Conservation (phyloP, 1,284 basidiomycete genomes). For the Mycena sp. region DNA sequence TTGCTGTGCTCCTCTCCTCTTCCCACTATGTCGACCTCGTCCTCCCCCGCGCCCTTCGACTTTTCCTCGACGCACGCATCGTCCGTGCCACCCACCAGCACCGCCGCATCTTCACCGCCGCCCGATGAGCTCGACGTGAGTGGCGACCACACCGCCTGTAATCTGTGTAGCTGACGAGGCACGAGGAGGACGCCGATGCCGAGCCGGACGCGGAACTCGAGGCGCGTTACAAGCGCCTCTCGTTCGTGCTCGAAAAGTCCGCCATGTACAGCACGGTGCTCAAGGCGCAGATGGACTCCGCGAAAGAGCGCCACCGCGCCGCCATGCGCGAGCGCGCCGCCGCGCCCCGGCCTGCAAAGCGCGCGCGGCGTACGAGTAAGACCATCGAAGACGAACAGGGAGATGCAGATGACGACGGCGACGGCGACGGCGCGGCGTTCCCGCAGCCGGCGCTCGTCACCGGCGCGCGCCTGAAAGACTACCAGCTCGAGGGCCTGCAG, state of each 20-base stretch:
- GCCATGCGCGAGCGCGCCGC: background rate
- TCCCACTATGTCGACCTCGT: too few relatives aligned
- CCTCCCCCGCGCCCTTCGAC: too few relatives aligned
- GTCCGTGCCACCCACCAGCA: background rate
- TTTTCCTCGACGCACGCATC: too few relatives aligned
- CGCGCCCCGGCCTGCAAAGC: background rate
- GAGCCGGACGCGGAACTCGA: background rate
- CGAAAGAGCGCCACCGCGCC: background rate
- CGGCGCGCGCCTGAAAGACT: slow-evolving; percentile 87
- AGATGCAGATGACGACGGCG: background rate
- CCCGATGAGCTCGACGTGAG: background rate
- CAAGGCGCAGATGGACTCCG: slow-evolving; percentile 19
- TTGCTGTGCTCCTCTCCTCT: too few relatives aligned
- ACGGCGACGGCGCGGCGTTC: too few relatives aligned
- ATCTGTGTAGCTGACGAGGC: too few relatives aligned
- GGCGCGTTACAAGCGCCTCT: slow-evolving; percentile 11
- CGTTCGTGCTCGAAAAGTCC: slow-evolving; percentile 12
- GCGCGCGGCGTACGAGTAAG: background rate
- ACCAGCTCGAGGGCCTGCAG: slow-evolving; percentile 94
- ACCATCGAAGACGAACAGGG: background rate
- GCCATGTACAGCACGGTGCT: slow-evolving; percentile 10
- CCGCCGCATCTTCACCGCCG: slow-evolving; percentile 1
- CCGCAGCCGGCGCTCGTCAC: slow-evolving; percentile 65
- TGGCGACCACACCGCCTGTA: background rate
- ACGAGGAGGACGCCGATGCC: background rate